A percentile compares a stretch with the other conserved stretches of the same genome.
Evolutionary conservation across 768 basidiomycete species (phyloP).

Genomic region (Ramaria rubella): DNA sequence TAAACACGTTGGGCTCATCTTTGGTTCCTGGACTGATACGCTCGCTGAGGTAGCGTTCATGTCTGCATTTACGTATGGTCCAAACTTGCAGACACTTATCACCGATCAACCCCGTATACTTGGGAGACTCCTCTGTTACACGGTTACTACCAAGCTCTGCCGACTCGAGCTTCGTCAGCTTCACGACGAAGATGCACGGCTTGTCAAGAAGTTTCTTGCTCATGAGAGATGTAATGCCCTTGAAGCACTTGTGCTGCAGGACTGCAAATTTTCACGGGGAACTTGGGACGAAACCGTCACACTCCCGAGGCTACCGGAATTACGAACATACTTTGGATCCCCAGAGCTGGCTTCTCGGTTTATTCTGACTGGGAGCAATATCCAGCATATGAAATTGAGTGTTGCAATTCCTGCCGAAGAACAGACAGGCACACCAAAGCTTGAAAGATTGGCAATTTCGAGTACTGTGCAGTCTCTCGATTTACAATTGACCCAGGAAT

Average conservation of each 20-base stretch:
- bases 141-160: background rate
- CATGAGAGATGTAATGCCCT: background rate
- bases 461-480: background rate
- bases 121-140: background rate
- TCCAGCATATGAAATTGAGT: background rate
- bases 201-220: background rate
- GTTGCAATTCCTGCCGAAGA: background rate
- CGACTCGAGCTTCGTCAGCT: background rate
- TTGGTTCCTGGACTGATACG: background rate
- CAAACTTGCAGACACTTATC: background rate
- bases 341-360: background rate
- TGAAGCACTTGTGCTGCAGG: background rate
- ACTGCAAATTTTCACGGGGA: background rate
- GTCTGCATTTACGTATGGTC: background rate
- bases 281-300: background rate
- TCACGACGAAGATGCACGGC: background rate
- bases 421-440: background rate
- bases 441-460: background rate
- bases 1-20: background rate
- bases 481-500: background rate
- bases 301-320: background rate
- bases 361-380: background rate
- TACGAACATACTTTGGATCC: background rate
- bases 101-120: constrained; percentile 2
- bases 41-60: background rate